Evolutionary conservation across 805 yeast genomes (phyloP).

Genomic region (Nakazawaea populi): DNA sequence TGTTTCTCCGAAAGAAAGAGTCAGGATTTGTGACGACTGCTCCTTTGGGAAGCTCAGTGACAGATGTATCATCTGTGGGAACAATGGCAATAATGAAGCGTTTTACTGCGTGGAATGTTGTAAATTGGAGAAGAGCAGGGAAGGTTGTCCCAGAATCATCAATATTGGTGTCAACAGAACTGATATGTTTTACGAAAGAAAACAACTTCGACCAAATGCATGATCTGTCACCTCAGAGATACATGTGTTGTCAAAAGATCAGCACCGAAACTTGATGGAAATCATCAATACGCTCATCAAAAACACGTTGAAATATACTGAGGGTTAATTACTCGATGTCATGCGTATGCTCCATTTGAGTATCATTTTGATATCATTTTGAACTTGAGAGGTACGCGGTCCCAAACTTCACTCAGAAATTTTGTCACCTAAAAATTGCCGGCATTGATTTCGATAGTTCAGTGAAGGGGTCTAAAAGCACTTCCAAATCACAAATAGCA

Average conservation of each 20-base stretch:
- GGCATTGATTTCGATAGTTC: too few relatives aligned
- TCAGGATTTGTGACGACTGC: constrained; percentile 79
- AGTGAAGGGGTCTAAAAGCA: too few relatives aligned
- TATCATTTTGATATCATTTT: too few relatives aligned
- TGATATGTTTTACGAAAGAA: constrained; percentile 59
- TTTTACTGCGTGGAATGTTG: constrained; percentile 86
- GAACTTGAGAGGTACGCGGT: too few relatives aligned
- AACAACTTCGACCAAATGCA: constrained; percentile 16
- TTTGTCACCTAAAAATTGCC: too few relatives aligned
- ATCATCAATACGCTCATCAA: too few relatives aligned
- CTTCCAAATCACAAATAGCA: too few relatives aligned
- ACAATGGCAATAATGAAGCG: constrained; percentile 60
- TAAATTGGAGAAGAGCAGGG: constrained; percentile 68
- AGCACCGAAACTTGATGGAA: too few relatives aligned
- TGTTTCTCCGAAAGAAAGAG: constrained; percentile 64
- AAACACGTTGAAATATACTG: too few relatives aligned
- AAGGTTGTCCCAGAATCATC: constrained; percentile 85
- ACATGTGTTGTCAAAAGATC: not conserved
- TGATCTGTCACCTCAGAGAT: not conserved
- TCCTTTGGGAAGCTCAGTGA: constrained; percentile 60
- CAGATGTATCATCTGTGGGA: constrained; percentile 77
- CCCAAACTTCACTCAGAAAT: too few relatives aligned
- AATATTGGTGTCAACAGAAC: constrained; percentile 75
- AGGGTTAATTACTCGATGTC: too few relatives aligned
- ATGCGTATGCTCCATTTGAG: too few relatives aligned